Evolutionary conservation across 2,329 filamentous ascomycete genomes (phyloP), one percentile per base, ranked within the genome.

Genomic region (Monosporascus sp.): DNA sequence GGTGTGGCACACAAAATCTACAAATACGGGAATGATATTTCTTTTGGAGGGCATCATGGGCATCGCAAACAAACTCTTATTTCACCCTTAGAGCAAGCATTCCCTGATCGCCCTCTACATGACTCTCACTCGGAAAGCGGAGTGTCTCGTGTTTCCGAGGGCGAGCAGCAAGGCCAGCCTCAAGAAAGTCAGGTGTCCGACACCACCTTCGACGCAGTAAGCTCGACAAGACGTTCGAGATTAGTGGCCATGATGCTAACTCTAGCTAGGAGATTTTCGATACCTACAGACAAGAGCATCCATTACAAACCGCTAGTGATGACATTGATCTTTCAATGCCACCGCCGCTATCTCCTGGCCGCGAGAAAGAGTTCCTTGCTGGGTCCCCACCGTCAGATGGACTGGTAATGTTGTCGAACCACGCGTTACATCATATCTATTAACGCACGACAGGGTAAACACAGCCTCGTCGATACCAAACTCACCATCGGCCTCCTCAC

Each of bases 1-100:
- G 66, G 72, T 44, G 64, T 66, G 38, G 70, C 68, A 45, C 61
- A 62, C 45, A 61, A 62, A 11, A 45, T 74, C 3, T 18, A 41
- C 11, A 35, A 11, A 14, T 73, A 71, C 51, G 62, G 60, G 3
- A 67, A 64, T 52, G 58, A 60, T 46, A 48, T 44, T 26, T 52
- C 58, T 44, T 54, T 54, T 20, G 51, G 54, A 37, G 55, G 50
- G 49, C 55, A 54, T 51, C 50, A 48, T 26, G 51, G 56, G 45
- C 59, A 5, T 35, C 31, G 5, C 31, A 14, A 35, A 14, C 31
- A 43, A 18, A 20, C 40, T 3, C 5, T 20, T 15, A 20, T 4
- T 20, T 43, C 40, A 8, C 20, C 18, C 40, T 43, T 43, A 14
- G 9, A 14, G 18, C 40, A 24, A 14, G 40, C 9, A 43, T 14